Percentiles rank a stretch among this genome's conserved stretches.
Conservation (phyloP, 805 yeast genomes). For the Ogataea allantospora region DNA sequence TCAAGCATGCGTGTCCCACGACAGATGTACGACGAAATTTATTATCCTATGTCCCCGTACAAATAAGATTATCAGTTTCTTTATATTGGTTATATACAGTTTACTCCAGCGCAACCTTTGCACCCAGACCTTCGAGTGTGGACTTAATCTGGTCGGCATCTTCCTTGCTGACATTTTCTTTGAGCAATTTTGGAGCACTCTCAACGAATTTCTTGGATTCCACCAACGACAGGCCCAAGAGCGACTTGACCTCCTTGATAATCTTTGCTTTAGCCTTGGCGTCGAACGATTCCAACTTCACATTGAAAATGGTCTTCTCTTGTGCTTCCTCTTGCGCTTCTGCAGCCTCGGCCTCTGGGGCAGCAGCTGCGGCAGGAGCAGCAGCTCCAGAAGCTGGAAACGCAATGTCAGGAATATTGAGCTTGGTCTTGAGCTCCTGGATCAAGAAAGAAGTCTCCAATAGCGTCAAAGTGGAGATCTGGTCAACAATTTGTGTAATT, state of each 20-base stretch:
- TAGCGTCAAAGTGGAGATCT: slow-evolving; percentile 85
- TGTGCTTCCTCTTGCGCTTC: slow-evolving; percentile 75
- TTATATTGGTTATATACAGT: slow-evolving; percentile 16
- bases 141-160: slow-evolving; percentile 96
- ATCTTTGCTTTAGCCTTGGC: slow-evolving; percentile 95
- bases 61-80: slow-evolving; percentile 4
- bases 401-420: slow-evolving; percentile 92
- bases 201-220: slow-evolving; percentile 98
- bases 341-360: slow-evolving; percentile 69
- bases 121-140: slow-evolving; percentile 92
- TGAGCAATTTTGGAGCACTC: slow-evolving; percentile 92
- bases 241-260: slow-evolving; percentile 92
- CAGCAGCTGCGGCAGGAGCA: slow-evolving; percentile 63
- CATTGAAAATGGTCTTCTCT: slow-evolving; percentile 88
- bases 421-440: slow-evolving; percentile 70
- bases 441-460: slow-evolving; percentile 90
- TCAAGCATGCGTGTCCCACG: slow-evolving; percentile 10
- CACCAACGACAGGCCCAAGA: slow-evolving; percentile 88
- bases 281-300: slow-evolving; percentile 92
- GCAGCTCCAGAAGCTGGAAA: slow-evolving; percentile 69
- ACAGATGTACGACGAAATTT: slow-evolving; percentile 6
- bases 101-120: slow-evolving; percentile 83
- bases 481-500: slow-evolving; percentile 82
- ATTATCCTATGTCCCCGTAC: slow-evolving; percentile 12
- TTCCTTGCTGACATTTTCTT: slow-evolving; percentile 93